Percentiles rank a stretch among this genome's conserved stretches.
These are phyloP conservation scores for Kondoa malvinella DNA, from an alignment of 768 basidiomycete genomes.

Conservation along the genomic window DNA sequence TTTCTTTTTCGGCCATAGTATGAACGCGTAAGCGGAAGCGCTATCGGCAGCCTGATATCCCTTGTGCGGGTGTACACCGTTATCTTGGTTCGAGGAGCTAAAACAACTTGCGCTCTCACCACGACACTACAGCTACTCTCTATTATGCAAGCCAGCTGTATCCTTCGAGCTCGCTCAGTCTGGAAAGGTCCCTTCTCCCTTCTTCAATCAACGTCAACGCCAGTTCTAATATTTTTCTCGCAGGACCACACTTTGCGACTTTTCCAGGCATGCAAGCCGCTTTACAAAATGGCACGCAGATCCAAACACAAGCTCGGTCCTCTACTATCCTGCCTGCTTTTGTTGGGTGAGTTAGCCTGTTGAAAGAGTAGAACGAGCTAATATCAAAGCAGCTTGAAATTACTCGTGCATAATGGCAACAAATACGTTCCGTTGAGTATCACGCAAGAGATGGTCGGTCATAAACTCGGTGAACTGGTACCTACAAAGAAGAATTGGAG, in stretches of 20 bases:
- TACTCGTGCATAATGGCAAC: slow-evolving; percentile 88
- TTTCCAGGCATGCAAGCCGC: slow-evolving; percentile 77
- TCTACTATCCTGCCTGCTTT: slow-evolving; percentile 93
- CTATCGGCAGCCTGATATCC: too few relatives aligned
- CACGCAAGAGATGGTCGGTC: slow-evolving; percentile 96
- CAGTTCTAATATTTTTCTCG: not conserved
- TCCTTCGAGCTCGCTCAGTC: slow-evolving; percentile 28
- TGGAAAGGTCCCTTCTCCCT: slow-evolving; percentile 35
- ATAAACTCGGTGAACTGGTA: slow-evolving; percentile 45
- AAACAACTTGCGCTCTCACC: not conserved
- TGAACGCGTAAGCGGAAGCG: too few relatives aligned
- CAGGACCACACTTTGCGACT: slow-evolving; percentile 86
- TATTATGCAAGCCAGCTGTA: not conserved
- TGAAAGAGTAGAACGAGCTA: not conserved
- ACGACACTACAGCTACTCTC: not conserved
- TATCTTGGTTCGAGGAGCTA: too few relatives aligned
- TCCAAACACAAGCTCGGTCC: slow-evolving; percentile 68
- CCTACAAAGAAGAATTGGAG: slow-evolving; percentile 72
- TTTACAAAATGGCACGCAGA: slow-evolving; percentile 59
- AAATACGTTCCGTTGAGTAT: slow-evolving; percentile 69
- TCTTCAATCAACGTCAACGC: not conserved
- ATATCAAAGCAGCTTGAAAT: slow-evolving; percentile 46
- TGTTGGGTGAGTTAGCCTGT: slow-evolving; percentile 54
- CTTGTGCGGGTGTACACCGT: too few relatives aligned
- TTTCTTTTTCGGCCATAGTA: too few relatives aligned